Evolutionary conservation across 2,329 filamentous ascomycete species (phyloP).

Genomic region (Graphium sp.): DNA sequence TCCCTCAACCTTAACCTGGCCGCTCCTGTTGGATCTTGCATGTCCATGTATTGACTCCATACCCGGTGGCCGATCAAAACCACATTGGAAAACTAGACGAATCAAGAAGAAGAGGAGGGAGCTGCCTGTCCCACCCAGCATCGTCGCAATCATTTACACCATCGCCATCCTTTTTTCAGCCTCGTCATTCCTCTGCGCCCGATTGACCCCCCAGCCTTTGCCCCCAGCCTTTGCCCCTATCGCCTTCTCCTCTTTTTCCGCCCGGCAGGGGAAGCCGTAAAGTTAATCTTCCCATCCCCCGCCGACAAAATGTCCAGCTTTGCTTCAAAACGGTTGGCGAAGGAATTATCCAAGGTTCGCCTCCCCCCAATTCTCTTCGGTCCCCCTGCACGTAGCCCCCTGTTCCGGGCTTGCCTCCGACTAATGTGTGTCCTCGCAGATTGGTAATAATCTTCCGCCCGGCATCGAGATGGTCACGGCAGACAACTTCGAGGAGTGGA

Average conservation of each 20-base stretch:
- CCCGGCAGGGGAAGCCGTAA: background rate
- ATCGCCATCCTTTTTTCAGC: background rate
- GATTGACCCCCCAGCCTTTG: background rate
- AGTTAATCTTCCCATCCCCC: no score
- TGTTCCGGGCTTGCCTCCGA: background rate
- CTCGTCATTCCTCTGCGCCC: background rate
- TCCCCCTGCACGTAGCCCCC: background rate
- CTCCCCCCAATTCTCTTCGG: constrained; percentile 2
- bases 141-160: no score
- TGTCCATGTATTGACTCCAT: no score
- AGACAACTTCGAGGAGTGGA: constrained; percentile 78
- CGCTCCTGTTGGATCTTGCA: no score
- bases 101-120: no score
- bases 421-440: constrained; percentile 17
- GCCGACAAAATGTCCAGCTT: constrained; percentile 18
- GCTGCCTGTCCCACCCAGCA: no score
- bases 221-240: background rate
- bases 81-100: no score
- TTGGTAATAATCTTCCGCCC: constrained; percentile 37
- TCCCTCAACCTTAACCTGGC: no score
- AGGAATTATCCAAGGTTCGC: constrained; percentile 40
- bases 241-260: background rate
- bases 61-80: no score
- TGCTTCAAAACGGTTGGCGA: constrained; percentile 38
- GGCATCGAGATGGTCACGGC: constrained; percentile 67